Conservation (phyloP, 1,139 yeast species). For the Geotrichum carabidarum region DNA sequence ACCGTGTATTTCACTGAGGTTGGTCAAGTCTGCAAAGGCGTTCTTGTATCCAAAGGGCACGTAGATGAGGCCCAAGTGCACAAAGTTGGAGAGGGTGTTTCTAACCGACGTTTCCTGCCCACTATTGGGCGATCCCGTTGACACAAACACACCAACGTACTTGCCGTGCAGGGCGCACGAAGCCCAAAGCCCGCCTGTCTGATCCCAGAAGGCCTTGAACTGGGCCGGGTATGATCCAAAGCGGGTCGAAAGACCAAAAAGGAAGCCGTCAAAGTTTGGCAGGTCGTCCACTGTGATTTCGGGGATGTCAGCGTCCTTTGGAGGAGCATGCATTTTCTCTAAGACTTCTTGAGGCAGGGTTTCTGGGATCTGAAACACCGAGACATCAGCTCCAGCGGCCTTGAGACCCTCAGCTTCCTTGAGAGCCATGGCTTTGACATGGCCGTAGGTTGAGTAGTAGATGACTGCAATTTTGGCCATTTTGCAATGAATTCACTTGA, state of each 20-base stretch:
- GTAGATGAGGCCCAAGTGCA: conserved; percentile 64
- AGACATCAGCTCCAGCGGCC: conserved; percentile 68
- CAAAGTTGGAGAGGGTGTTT: conserved; percentile 60
- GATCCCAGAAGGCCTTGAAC: conserved; percentile 78
- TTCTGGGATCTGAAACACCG: conserved; percentile 68
- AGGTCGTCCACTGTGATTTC: conserved; percentile 60
- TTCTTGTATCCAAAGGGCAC: conserved; percentile 77
- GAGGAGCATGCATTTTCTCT: conserved; percentile 57
- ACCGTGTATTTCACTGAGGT: conserved; percentile 69
- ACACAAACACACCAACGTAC: conserved; percentile 68
- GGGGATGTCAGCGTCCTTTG: conserved; percentile 58
- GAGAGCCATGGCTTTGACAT: conserved; percentile 63
- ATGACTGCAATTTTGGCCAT: conserved; percentile 51
- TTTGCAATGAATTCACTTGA: not conserved
- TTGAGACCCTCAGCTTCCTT: conserved; percentile 66
- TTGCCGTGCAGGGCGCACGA: conserved; percentile 69
- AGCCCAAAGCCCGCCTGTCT: conserved; percentile 82
- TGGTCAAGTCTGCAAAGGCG: conserved; percentile 54
- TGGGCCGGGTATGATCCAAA: conserved; percentile 80
- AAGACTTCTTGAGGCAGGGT: conserved; percentile 65
- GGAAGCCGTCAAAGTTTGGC: conserved; percentile 62
- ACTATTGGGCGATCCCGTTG: conserved; percentile 82
- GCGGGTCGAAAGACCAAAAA: conserved; percentile 82
- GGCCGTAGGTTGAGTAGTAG: conserved; percentile 80
- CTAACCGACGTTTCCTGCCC: conserved; percentile 71